Conservation (phyloP, 202 grass and related monocot genomes). For the Schoenoplectus triqueter region DNA sequence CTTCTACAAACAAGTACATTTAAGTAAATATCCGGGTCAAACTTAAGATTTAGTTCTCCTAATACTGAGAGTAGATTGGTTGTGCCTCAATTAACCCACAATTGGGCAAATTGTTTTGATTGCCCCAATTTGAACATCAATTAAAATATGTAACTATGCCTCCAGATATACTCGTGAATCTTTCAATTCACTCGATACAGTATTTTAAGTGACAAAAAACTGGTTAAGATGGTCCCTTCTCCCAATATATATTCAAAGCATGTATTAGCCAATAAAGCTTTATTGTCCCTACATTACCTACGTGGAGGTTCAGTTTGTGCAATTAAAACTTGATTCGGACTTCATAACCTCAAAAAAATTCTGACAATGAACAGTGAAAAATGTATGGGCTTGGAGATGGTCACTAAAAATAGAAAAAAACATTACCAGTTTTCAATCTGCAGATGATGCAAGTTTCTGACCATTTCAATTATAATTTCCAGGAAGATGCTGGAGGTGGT, state of each 20-base stretch:
- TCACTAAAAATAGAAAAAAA: neutral
- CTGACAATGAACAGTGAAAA: neutral
- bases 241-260: too few relatives aligned
- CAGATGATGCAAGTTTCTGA: neutral
- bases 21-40: too few relatives aligned
- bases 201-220: neutral
- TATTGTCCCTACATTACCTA: too few relatives aligned
- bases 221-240: neutral
- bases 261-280: too few relatives aligned
- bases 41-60: too few relatives aligned
- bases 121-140: slow-evolving; percentile 12
- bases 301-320: too few relatives aligned
- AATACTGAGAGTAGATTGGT: too few relatives aligned
- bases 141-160: neutral
- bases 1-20: too few relatives aligned
- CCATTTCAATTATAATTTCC: slow-evolving; percentile 35
- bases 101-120: neutral
- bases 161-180: neutral
- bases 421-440: neutral
- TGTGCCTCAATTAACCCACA: neutral
- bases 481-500: slow-evolving; percentile 96
- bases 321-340: too few relatives aligned
- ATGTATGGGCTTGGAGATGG: neutral
- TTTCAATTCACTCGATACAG: neutral
- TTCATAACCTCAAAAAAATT: neutral